Conservation (phyloP, 306 rosid genomes). For the Trifolium fragiferum region DNA sequence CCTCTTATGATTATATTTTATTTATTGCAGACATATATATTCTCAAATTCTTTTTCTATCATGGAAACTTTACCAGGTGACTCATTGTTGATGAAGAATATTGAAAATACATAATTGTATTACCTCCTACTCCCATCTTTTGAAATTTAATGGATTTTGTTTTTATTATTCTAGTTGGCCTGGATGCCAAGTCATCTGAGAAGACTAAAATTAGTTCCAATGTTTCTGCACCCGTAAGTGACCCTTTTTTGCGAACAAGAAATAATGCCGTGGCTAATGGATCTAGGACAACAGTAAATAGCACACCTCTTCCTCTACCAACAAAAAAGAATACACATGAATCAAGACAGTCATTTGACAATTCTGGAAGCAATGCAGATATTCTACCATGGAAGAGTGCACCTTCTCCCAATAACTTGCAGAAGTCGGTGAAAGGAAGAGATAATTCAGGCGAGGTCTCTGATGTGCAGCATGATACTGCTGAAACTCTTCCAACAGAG, state of each 20-base stretch:
- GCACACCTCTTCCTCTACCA: slow-evolving; percentile 49
- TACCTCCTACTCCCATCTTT: slow-evolving; percentile 31
- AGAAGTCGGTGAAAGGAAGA: slow-evolving; percentile 54
- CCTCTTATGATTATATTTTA: slow-evolving; percentile 37
- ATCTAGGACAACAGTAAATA: slow-evolving; percentile 61
- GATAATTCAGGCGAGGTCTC: slow-evolving; percentile 49
- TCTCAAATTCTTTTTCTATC: slow-evolving; percentile 91
- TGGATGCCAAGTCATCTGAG: slow-evolving; percentile 66
- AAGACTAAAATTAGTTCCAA: slow-evolving; percentile 62
- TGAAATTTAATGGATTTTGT: slow-evolving; percentile 46
- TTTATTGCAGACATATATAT: slow-evolving; percentile 81
- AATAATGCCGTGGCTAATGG: slow-evolving; percentile 59
- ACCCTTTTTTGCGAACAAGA: slow-evolving; percentile 51
- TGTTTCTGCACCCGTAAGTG: slow-evolving; percentile 49
- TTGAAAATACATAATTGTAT: slow-evolving; percentile 34
- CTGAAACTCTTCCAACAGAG: slow-evolving; percentile 86
- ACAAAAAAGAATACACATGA: slow-evolving; percentile 49
- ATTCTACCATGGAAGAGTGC: slow-evolving; percentile 50
- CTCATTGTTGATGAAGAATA: slow-evolving; percentile 45
- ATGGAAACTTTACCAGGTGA: slow-evolving; percentile 91
- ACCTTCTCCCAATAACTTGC: slow-evolving; percentile 51
- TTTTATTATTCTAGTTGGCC: slow-evolving; percentile 59
- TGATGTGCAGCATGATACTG: slow-evolving; percentile 62
- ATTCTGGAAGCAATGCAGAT: slow-evolving; percentile 54
- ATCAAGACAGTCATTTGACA: slow-evolving; percentile 44